These are phyloP conservation scores for Pyrrhoderma lamaoense DNA, from an alignment of 1,284 basidiomycete species.

Conservation along the genomic window DNA sequence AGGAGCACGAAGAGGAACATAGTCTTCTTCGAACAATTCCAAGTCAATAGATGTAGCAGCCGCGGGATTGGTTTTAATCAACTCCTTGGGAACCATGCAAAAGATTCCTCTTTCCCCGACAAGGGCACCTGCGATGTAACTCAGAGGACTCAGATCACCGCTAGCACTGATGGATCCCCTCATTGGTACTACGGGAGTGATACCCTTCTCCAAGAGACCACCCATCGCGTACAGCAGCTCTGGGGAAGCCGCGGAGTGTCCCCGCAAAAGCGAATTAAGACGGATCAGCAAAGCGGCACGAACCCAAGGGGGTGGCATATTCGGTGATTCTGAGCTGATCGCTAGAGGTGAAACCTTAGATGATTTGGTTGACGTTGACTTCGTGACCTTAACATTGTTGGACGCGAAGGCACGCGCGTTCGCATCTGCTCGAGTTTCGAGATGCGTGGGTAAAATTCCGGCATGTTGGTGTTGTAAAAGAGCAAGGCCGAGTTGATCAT, in stretches of 20 bases:
- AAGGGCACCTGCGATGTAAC: slow-evolving; percentile 76
- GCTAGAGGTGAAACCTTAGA: slow-evolving; percentile 51
- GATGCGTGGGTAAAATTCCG: slow-evolving; percentile 56
- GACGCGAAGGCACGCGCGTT: slow-evolving; percentile 22
- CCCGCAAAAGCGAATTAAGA: slow-evolving; percentile 83
- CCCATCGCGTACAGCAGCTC: slow-evolving; percentile 77
- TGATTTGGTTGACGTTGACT: slow-evolving; percentile 13
- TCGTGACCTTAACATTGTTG: slow-evolving; percentile 35
- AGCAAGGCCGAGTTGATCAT: slow-evolving; percentile 62
- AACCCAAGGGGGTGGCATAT: slow-evolving; percentile 87
- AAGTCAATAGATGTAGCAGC: slow-evolving; percentile 33
- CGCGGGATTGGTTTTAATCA: slow-evolving; percentile 37
- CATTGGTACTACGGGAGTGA: slow-evolving; percentile 80
- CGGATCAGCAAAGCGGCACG: slow-evolving; percentile 81
- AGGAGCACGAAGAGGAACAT: slow-evolving; percentile 39
- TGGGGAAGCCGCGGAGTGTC: slow-evolving; percentile 81
- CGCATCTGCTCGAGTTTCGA: slow-evolving; percentile 9
- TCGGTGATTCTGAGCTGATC: slow-evolving; percentile 45
- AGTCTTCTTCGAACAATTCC: no score
- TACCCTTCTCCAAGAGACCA: slow-evolving; percentile 61
- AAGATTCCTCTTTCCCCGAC: slow-evolving; percentile 76
- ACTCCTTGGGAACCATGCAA: slow-evolving; percentile 37
- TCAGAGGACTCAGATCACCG: slow-evolving; percentile 74
- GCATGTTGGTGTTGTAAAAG: slow-evolving; percentile 76
- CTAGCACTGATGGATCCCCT: slow-evolving; percentile 79